Evolutionary conservation across 208 protist species (phyloP), one percentile per base, ranked within the genome.

Genomic region (Leishmania guyanensis): DNA sequence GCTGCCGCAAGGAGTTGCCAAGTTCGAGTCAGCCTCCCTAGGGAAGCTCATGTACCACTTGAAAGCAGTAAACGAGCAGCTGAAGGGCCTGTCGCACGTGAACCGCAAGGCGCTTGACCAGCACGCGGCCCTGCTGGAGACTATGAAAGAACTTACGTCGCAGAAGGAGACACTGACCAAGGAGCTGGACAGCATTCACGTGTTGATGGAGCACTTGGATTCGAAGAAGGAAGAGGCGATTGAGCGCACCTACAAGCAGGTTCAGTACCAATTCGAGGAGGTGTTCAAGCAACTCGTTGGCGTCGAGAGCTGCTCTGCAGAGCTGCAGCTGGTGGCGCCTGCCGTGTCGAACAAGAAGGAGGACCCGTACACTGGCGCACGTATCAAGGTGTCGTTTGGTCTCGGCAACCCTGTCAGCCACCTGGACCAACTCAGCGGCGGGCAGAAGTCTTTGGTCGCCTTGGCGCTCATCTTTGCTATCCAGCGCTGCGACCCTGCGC

Each of bases 391-490:
- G 36, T 93, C 88, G 66, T 98, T 98, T 83, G 95, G 94, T 33
- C 85, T 95, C 50, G 94, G 94, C 20, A 82, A 83, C 14, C 81
- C 89, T 36, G 89, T 93, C 64, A 96, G 85, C 71, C 89, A 96
- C 12, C 93, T 99, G 68, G 87, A 94, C 51, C 98, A 99, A 81
- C 91, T 99, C 48, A 99, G 97, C 74, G 98, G 99, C 75, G 99
- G 99, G 16, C 99, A 99, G 89, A 99, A 99, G 87, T 99, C 99
- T 53, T 87, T 99, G 12, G 98, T 99, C 9, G 99, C 99, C 0
- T 91, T 99, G n/a, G 92, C 98, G 12, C 89, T 99, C 29, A 99
- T 99, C 80, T 99, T 99, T 86, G 99, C 99, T 29, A 99, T 99
- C 80, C 99, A 99, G 88, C 90, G 97, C 50, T 99, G 94, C 81